Conservation (phyloP, 116 monocot species). For the Phalaenopsis hybrid region DNA sequence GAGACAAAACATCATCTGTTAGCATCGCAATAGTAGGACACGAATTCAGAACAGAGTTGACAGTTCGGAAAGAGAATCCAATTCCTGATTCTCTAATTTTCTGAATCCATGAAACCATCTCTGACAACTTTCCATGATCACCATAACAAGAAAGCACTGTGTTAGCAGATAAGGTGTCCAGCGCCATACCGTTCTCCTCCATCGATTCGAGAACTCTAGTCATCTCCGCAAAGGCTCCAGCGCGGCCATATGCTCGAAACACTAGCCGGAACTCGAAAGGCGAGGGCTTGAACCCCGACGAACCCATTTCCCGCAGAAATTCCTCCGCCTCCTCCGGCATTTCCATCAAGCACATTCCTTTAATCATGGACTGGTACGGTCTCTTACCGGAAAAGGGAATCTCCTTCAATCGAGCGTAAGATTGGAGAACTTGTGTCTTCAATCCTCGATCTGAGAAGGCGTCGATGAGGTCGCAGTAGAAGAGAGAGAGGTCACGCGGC, state of each 20-base stretch:
- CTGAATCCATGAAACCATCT: constrained; percentile 50
- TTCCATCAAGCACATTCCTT: constrained; percentile 47
- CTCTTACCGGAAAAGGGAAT: constrained; percentile 16
- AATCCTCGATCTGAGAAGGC: constrained; percentile 33
- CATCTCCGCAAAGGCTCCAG: constrained; percentile 42
- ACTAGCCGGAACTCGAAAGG: constrained; percentile 55
- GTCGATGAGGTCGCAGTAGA: constrained; percentile 70
- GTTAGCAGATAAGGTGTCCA: constrained; percentile 58
- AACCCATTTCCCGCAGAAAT: constrained; percentile 40
- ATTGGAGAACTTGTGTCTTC: constrained; percentile 19
- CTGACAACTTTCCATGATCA: constrained; percentile 25
- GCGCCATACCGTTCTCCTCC: constrained; percentile 28
- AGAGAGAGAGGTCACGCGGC: constrained; percentile 34
- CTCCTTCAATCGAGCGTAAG: constrained; percentile 15
- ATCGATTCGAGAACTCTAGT: constrained; percentile 29
- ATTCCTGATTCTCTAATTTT: constrained; percentile 35
- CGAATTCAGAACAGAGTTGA: constrained; percentile 56
- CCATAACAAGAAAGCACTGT: constrained; percentile 70
- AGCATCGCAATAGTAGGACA: constrained; percentile 34
- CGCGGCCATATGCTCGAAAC: constrained; percentile 49
- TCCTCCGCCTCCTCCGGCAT: constrained; percentile 50
- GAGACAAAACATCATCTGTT: constrained; percentile 15
- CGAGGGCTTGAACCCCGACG: constrained; percentile 39
- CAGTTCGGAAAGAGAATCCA: constrained; percentile 39
- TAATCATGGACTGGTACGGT: constrained; percentile 44